Base-by-base conservation (phyloP, 305 asterid genomes). In the Salvia sclarea region DNA sequence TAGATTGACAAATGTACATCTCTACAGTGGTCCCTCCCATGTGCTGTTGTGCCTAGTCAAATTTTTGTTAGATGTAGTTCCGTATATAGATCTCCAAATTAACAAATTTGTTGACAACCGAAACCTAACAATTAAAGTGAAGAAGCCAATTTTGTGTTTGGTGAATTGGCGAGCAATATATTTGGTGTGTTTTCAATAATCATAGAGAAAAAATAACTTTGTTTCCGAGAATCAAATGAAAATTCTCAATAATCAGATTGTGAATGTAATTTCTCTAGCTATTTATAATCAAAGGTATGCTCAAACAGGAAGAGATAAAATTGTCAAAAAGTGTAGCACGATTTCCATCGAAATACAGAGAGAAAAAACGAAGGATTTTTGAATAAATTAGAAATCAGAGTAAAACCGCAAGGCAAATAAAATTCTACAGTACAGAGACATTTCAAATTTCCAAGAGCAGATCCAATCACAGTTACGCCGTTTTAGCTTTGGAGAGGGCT, bases 401-500 rank as follows among this genome's bases (percentile, higher is more conserved):
- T 28, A 47, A 59, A 33, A 24, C 48, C n/a, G 8, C 49, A 70
- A 10, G 20, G 38, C 21, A 64, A 37, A 45, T 14, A 18, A 35
- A 24, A 11, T 54, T 28, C 20, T n/a, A 65, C 68, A 58, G 10
- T n/a, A n/a, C n/a, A 54, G 13, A 1, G 13, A 7, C 4, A 20
- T 3, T 45, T 12, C 2, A 52, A 22, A 52, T 52, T 4, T 10
- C 21, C 35, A 3, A 9, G 40, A 38, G 3, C 28, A 30, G 56
- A 41, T 20, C 44, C 8, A 10, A 22, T 22, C 65, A 91, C 8
- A 10, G 17, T 22, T 61, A 91, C 28, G 81, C 90, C 25, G 80
- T 61, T 70, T 92, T 92, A 16, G 82, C 54, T 76, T 83, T 92
- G 31, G 95, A 68, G 24, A 90, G 89, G 17, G 93, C 92, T 63